Base-by-base conservation (phyloP, 371 early-diverging fungal species). In the Synchytrium microbalum region DNA sequence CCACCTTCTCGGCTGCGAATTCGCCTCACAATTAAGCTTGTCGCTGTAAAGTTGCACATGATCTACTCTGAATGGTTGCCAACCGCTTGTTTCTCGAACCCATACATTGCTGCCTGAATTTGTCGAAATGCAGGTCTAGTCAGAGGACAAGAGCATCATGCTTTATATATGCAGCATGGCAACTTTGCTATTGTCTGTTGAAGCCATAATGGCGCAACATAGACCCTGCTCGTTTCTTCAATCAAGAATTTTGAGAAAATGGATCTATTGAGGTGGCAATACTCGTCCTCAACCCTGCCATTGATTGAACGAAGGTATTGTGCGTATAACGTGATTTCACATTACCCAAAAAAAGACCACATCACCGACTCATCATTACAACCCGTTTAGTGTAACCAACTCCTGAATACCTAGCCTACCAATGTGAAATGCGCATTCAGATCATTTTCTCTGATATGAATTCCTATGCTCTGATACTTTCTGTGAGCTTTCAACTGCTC, bases 101-200 rank as follows among this genome's bases (percentile, higher is more conserved):
- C 2, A 63, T 71, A 90, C 86, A 95, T 96, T 81, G 99, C 99
- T 62, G 99, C 99, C 58, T 99, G 99, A 80, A 99, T 99, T 73
- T 99, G 99, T 86, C 88, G 99, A 74, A 99, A 99, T 76, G 99
- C 99, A 31, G 98, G 99, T 62, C 81, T 99, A 56, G 99, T 99
- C 54, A 87, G 96, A 79, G 92, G 90, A 72, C 83, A 86, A 33
- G 78, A 74, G 58, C 99, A 99, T 83, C 95, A 91, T 72, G 93
- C 95, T 27, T 84, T 94, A 60, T 99, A 99, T 77, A 92, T 85
- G 59, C 97, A 96, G 75, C 95, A 99, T 72, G 99, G 99, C 71
- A 99, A 99, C 83, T 99, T 99, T 82, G 97, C 99, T 52, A 99
- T 99, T 69, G 99, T 99, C n/a, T 99, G n/a, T 99, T 79, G 99